Percentiles rank a stretch among this genome's conserved stretches.
Evolutionary conservation across 2,329 filamentous ascomycete genomes (phyloP).

Genomic region (Corniculantispora saksenae): DNA sequence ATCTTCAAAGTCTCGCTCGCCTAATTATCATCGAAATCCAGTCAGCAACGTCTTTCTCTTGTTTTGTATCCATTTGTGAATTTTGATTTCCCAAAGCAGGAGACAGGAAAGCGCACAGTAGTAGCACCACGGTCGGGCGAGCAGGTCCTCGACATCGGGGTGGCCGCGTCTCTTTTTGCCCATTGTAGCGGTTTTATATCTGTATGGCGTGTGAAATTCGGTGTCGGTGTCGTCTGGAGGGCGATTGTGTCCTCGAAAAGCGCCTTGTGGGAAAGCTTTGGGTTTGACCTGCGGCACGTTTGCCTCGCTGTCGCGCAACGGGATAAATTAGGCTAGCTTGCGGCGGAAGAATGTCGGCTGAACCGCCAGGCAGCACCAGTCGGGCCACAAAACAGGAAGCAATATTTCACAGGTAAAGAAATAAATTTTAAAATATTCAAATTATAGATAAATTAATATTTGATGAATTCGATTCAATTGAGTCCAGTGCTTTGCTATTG

Average conservation of each 20-base stretch:
- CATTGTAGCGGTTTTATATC: slow-evolving; percentile 49
- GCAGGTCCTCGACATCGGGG: slow-evolving; percentile 83
- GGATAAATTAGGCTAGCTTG: slow-evolving; percentile 11
- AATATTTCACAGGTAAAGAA: background rate
- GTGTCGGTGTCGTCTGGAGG: background rate
- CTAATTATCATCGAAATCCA: slow-evolving; percentile 35
- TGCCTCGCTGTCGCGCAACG: slow-evolving; percentile 3
- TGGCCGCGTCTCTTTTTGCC: slow-evolving; percentile 89
- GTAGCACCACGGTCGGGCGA: slow-evolving; percentile 92
- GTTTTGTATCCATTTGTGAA: no score
- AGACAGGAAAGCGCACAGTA: slow-evolving; percentile 64
- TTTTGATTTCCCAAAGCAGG: background rate
- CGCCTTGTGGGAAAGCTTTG: background rate
- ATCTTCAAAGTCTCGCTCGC: slow-evolving; percentile 96
- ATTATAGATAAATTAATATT: background rate
- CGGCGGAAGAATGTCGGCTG: slow-evolving; percentile 16
- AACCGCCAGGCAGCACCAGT: background rate
- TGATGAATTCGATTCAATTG: background rate
- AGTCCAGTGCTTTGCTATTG: background rate
- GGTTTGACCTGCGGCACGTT: background rate
- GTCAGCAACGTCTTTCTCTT: background rate
- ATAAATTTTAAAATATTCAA: background rate
- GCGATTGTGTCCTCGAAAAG: background rate
- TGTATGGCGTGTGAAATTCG: background rate
- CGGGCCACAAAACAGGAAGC: background rate